phyloP scores from a whole-genome alignment of 257 asterid species.

The Agastache rugosa region DNA sequence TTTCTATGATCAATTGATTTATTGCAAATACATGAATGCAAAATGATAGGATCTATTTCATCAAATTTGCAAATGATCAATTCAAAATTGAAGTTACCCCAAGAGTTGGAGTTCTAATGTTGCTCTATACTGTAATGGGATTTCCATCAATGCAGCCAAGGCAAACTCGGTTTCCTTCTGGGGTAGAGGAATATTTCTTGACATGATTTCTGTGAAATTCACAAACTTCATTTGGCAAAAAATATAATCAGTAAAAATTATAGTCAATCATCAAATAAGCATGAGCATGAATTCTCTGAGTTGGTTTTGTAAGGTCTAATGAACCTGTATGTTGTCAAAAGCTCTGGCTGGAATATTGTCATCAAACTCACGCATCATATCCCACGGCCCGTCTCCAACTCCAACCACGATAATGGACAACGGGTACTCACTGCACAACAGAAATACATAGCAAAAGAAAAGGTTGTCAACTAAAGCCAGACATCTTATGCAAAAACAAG shows the following conservation, averaged over 20 bases:
- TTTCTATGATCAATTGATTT: too few species aligned
- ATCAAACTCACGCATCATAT: constrained; percentile 82
- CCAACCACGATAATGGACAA: constrained; percentile 89
- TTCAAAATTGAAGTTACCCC: constrained; percentile 47
- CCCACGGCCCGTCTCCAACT: constrained; percentile 99
- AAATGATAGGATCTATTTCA: too few species aligned
- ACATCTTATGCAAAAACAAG: not conserved
- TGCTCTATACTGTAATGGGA: constrained; percentile 86
- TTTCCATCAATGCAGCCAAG: constrained; percentile 84
- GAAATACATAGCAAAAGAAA: not conserved
- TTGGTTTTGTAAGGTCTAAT: not conserved
- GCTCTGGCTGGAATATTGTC: constrained; percentile 86
- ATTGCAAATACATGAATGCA: too few species aligned
- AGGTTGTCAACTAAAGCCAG: not conserved
- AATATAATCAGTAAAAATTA: not conserved
- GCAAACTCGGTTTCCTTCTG: constrained; percentile 88
- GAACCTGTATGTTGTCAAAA: constrained; percentile 90
- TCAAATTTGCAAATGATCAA: not conserved
- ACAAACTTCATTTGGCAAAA: constrained; percentile 65
- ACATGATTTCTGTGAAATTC: constrained; percentile 89
- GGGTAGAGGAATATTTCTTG: constrained; percentile 60
- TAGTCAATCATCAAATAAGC: not conserved
- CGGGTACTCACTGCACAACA: constrained; percentile 67
- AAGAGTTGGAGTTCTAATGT: constrained; percentile 74
- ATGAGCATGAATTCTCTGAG: not conserved